Percentiles rank a stretch among this genome's conserved stretches.
Conservation (phyloP, 148 eudicot genomes). For the Rhododendron molle region DNA sequence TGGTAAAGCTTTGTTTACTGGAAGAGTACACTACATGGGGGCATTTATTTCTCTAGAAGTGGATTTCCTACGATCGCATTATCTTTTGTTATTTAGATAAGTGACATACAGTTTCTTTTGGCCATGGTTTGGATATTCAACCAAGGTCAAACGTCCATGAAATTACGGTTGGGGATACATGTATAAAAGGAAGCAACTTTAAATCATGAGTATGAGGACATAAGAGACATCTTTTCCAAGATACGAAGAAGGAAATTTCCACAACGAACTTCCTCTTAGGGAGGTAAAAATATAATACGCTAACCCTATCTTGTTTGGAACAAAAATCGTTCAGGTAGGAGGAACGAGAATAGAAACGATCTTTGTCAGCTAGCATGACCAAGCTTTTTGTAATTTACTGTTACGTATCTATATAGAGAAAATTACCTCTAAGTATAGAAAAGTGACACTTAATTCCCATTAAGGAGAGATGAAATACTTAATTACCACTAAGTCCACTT, state of each 20-base stretch:
- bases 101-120: not conserved
- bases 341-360: not conserved
- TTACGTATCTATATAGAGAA: too few relatives aligned
- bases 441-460: too few relatives aligned
- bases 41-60: not conserved
- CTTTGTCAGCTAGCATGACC: not conserved
- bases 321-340: not conserved
- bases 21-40: not conserved
- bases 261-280: not conserved
- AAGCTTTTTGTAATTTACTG: not conserved
- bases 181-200: not conserved
- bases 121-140: not conserved
- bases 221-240: not conserved
- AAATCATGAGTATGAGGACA: not conserved
- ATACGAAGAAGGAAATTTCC: not conserved
- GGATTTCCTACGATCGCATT: not conserved
- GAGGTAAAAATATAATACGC: not conserved
- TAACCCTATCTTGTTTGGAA: not conserved
- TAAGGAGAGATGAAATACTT: too few relatives aligned
- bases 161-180: not conserved
- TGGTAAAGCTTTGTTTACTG: not conserved
- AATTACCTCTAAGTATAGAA: too few relatives aligned
- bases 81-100: not conserved
- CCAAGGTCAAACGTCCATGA: not conserved
- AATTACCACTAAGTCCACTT: too few relatives aligned